Evolutionary conservation across 176 grass and related monocot genomes (phyloP).

Genomic region (Themeda triandra): DNA sequence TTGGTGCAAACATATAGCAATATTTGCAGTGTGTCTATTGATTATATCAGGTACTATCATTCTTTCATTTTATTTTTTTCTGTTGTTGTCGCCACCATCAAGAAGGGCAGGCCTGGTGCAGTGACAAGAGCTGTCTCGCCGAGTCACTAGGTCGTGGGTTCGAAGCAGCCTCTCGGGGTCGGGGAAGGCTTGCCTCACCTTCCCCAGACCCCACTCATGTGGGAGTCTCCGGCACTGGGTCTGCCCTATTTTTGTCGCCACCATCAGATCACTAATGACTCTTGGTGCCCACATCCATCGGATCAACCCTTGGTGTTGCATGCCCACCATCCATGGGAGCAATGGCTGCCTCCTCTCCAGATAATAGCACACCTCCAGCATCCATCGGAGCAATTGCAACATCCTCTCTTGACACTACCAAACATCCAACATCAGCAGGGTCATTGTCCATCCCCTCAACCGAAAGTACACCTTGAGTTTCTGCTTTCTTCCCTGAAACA

Average conservation of each 20-base stretch:
- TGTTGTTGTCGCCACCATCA: background rate
- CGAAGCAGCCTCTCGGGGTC: too few relatives aligned
- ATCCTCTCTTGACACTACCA: background rate
- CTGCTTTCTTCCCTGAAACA: background rate
- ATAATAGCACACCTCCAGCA: background rate
- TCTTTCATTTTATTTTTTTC: background rate
- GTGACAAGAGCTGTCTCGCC: too few relatives aligned
- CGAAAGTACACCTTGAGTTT: background rate
- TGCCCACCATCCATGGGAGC: background rate
- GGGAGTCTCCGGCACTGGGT: too few relatives aligned
- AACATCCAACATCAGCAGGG: background rate
- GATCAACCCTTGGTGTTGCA: background rate
- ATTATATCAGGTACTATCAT: conserved; percentile 3
- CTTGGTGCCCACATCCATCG: background rate
- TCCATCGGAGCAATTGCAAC: background rate
- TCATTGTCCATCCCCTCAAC: background rate
- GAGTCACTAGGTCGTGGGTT: too few relatives aligned
- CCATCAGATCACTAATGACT: background rate
- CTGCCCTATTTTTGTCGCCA: background rate
- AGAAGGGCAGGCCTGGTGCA: too few relatives aligned
- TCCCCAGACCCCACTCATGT: too few relatives aligned
- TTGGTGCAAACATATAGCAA: conserved; percentile 12
- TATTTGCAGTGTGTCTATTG: background rate
- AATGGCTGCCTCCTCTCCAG: background rate
- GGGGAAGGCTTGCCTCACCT: too few relatives aligned